These are phyloP conservation scores for Pestalotiopsis fici DNA, from an alignment of 2,329 filamentous ascomycete species.

Conservation along the genomic window DNA sequence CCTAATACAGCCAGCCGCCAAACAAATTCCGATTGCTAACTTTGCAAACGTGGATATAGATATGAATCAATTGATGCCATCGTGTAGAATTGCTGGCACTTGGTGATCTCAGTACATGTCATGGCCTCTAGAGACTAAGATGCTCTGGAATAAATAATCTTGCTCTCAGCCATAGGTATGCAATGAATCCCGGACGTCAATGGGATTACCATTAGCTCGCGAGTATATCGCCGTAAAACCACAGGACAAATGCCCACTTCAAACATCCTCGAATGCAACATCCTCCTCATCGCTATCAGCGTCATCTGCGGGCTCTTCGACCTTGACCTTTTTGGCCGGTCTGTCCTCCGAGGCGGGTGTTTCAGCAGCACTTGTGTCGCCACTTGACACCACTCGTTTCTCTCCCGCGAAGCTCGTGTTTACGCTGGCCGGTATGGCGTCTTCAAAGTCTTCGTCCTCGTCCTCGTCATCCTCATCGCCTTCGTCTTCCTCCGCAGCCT, in stretches of 20 bases:
- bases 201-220: neutral
- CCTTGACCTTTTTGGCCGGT: slow-evolving; percentile 52
- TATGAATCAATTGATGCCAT: no score
- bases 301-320: slow-evolving; percentile 42
- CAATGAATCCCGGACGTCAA: no score
- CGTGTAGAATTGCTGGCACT: no score
- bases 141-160: no score
- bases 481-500: slow-evolving; percentile 49
- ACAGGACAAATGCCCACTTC: neutral
- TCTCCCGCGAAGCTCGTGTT: slow-evolving; percentile 25
- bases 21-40: no score
- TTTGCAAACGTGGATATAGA: no score
- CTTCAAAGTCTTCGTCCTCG: slow-evolving; percentile 35
- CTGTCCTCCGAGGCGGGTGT: slow-evolving; percentile 38
- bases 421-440: slow-evolving; percentile 20
- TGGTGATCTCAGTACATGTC: no score
- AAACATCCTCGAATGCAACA: slow-evolving; percentile 48
- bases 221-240: neutral
- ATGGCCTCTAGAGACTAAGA: no score
- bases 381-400: slow-evolving; percentile 28
- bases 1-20: no score
- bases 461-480: slow-evolving; percentile 27
- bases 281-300: slow-evolving; percentile 39
- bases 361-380: slow-evolving; percentile 29
- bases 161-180: no score